These are phyloP conservation scores for Tricholoma hemisulphureum DNA, from an alignment of 768 basidiomycete species.

Conservation along the genomic window DNA sequence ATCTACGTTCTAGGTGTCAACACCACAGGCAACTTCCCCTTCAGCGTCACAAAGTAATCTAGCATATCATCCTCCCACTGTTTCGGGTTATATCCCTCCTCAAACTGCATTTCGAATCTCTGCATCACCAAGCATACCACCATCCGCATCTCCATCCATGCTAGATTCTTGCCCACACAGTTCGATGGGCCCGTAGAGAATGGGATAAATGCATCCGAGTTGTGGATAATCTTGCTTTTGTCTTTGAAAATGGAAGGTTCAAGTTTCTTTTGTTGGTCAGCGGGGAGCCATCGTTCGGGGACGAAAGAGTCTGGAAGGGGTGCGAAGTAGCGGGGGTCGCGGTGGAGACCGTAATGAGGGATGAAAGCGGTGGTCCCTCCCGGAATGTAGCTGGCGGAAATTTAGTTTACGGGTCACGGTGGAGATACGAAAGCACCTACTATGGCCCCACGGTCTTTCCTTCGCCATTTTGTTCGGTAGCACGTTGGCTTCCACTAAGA, in stretches of 20 bases:
- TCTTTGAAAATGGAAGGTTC: slow-evolving; percentile 35
- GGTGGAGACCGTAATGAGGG: slow-evolving; percentile 43
- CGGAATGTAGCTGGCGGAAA: slow-evolving; percentile 40
- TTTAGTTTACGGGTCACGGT: slow-evolving; percentile 1
- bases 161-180: slow-evolving; percentile 44
- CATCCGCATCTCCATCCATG: slow-evolving; percentile 40
- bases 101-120: slow-evolving; percentile 37
- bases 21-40: slow-evolving; percentile 30
- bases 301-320: slow-evolving; percentile 44
- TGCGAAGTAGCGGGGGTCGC: slow-evolving; percentile 46
- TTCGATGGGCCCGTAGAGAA: slow-evolving; percentile 42
- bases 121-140: slow-evolving; percentile 36
- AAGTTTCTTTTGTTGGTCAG: slow-evolving; percentile 18
- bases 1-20: slow-evolving; percentile 28
- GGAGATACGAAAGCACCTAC: slow-evolving; percentile 27
- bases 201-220: slow-evolving; percentile 38
- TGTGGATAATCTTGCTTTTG: slow-evolving; percentile 18
- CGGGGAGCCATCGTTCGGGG: slow-evolving; percentile 39
- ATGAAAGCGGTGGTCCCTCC: slow-evolving; percentile 44
- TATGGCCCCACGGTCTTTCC: slow-evolving; percentile 39
- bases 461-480: slow-evolving; percentile 32
- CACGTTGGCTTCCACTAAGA: slow-evolving; percentile 46
- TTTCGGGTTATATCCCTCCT: slow-evolving; percentile 27
- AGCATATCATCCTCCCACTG: slow-evolving; percentile 33
- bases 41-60: slow-evolving; percentile 36